Evolutionary conservation across 441 rosid genomes (phyloP), one percentile per base, ranked within the genome.

Genomic region (Euphorbia schlechtendalii): DNA sequence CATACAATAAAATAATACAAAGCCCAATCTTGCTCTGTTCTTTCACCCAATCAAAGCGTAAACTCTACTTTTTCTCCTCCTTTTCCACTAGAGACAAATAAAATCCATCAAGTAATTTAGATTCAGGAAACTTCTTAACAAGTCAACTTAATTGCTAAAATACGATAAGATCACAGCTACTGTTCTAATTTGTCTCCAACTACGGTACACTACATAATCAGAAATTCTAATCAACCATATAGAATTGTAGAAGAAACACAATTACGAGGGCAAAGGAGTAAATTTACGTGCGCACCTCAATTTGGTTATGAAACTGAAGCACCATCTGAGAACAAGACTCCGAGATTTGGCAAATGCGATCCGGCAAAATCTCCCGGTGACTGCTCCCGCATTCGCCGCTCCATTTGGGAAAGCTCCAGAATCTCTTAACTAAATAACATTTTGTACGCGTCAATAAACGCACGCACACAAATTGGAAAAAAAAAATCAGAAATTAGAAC

Each of bases 241-340:
- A 7, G 32, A 43, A 46, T 1, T 7, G 8, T 34, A 58, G 15
- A 38, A 40, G 20, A 46, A n/a, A n/a, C n/a, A n/a, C n/a, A n/a
- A n/a, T n/a, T n/a, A n/a, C n/a, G n/a, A n/a, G 40, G 63, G 56
- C 14, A 70, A 64, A 36, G 56, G 14, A 30, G 65, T 28, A 54
- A 72, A 10, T 20, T 59, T 41, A 2, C 4, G 14, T 28, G 66
- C 69, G 77, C 49, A 83, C 88, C 88, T 86, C 84, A 25, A 76
- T 65, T 73, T 72, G 86, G 72, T 81, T 79, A 61, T 74, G 88
- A 57, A 83, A 76, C 71, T 83, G 83, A 61, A 86, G 86, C 34
- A 83, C 82, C 86, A 83, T 83, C 63, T 80, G 85, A 45, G 86
- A 86, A 69, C 85, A 86, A n/a, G 83, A 80, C 69, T 82, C 88